Percentiles rank a stretch among this genome's conserved stretches.
phyloP scores from a whole-genome alignment of 2,329 filamentous ascomycete genomes.

The Zymoseptoria ardabiliae region DNA sequence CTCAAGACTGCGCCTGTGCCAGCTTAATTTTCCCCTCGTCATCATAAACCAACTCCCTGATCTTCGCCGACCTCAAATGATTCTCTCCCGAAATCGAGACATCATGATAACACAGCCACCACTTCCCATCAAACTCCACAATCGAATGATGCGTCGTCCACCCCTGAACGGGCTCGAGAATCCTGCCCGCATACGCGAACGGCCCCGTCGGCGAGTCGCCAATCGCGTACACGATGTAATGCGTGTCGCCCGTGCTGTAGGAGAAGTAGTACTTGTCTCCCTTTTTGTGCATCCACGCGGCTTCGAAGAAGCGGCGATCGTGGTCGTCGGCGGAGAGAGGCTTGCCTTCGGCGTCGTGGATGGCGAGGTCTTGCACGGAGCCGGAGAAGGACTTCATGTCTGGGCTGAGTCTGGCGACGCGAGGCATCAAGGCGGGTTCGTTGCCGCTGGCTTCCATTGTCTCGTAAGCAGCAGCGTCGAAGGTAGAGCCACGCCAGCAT shows the following conservation, averaged over 20 bases:
- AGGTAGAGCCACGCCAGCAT: slow-evolving; percentile 59
- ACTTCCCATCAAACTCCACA: slow-evolving; percentile 62
- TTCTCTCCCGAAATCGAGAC: slow-evolving; percentile 59
- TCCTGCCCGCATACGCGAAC: slow-evolving; percentile 63
- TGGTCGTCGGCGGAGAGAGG: slow-evolving; percentile 61
- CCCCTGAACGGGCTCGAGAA: slow-evolving; percentile 68
- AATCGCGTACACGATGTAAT: slow-evolving; percentile 64
- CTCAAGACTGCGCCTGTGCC: slow-evolving; percentile 18
- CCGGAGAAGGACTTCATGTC: slow-evolving; percentile 59
- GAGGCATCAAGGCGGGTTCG: slow-evolving; percentile 54
- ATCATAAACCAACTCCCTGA: slow-evolving; percentile 67
- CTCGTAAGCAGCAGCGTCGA: slow-evolving; percentile 38
- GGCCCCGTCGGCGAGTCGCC: slow-evolving; percentile 60
- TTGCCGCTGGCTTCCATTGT: slow-evolving; percentile 42
- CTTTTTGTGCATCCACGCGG: slow-evolving; percentile 69
- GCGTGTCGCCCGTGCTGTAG: slow-evolving; percentile 51
- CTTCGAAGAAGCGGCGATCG: slow-evolving; percentile 70
- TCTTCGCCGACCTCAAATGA: slow-evolving; percentile 67
- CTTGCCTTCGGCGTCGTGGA: slow-evolving; percentile 54
- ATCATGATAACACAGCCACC: slow-evolving; percentile 74
- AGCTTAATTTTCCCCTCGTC: slow-evolving; percentile 53
- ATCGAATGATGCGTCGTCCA: slow-evolving; percentile 81
- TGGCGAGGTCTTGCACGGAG: slow-evolving; percentile 52
- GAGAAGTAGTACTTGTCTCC: slow-evolving; percentile 23
- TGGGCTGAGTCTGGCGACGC: slow-evolving; percentile 55